Evolutionary conservation across 768 basidiomycete species (phyloP).

Genomic region (Russula ochroleuca): DNA sequence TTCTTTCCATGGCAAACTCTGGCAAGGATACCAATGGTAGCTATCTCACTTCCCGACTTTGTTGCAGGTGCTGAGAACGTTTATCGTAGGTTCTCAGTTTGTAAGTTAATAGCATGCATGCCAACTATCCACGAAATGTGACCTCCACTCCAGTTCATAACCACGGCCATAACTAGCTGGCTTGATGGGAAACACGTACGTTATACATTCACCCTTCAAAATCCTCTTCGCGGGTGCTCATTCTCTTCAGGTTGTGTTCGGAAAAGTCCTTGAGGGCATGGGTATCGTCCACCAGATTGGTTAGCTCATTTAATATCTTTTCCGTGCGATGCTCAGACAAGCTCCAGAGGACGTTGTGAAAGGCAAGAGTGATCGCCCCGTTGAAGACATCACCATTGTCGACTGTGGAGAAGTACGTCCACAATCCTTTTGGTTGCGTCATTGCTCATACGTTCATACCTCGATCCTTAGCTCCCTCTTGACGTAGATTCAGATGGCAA

Average conservation of each 20-base stretch:
- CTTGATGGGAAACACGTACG: conserved; percentile 84
- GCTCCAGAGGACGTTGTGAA: conserved; percentile 71
- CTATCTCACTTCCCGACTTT: conserved; percentile 19
- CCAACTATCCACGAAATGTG: conserved; percentile 6
- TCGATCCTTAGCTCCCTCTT: conserved; percentile 46
- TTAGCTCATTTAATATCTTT: conserved; percentile 35
- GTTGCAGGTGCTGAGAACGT: conserved; percentile 17
- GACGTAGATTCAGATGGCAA: conserved; percentile 62
- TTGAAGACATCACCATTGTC: conserved; percentile 70
- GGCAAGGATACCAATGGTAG: conserved; percentile 89
- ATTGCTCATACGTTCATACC: conserved; percentile 1
- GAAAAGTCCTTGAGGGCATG: conserved; percentile 89
- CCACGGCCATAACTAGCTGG: conserved; percentile 83
- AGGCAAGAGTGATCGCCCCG: conserved; percentile 65
- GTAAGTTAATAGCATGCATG: conserved; percentile 42
- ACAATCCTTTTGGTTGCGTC: conserved; percentile 2
- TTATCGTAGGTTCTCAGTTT: conserved; percentile 67
- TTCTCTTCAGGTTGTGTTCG: conserved; percentile 75
- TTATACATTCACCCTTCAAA: conserved; percentile 1
- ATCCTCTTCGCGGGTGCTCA: conserved; percentile 24
- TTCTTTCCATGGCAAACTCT: conserved; percentile 92
- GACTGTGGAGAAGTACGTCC: conserved; percentile 80
- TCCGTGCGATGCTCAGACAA: conserved; percentile 22
- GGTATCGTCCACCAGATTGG: conserved; percentile 76
- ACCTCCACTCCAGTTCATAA: conserved; percentile 68